phyloP scores from a whole-genome alignment of 495 filamentous ascomycete species.

The Cetradonia linearis region DNA sequence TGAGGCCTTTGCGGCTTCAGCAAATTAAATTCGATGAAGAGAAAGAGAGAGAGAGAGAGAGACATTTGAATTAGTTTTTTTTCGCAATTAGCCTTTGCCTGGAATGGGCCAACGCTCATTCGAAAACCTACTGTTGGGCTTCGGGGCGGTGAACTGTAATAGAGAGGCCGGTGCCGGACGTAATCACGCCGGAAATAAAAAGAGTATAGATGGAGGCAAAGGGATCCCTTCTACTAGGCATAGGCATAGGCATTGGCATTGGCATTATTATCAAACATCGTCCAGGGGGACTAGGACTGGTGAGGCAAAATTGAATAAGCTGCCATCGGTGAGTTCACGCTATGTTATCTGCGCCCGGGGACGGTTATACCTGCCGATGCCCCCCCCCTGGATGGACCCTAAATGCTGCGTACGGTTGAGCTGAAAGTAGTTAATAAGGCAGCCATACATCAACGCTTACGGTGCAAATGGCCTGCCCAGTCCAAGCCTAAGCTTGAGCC shows the following conservation, averaged over 20 bases:
- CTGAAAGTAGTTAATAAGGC: slow-evolving; percentile 2
- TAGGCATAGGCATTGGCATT: not conserved
- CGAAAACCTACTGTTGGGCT: no score
- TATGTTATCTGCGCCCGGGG: no score
- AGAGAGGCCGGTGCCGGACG: not conserved
- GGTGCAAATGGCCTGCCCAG: no score
- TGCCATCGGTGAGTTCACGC: no score
- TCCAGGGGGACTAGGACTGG: no score
- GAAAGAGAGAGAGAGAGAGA: no score
- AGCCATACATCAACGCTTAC: not conserved
- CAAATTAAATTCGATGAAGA: not conserved
- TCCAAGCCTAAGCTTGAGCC: not conserved
- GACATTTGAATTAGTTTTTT: not conserved
- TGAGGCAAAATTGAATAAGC: no score
- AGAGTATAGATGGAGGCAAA: not conserved
- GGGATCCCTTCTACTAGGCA: not conserved
- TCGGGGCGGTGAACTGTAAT: not conserved
- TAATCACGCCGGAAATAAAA: not conserved
- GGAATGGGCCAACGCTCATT: not conserved
- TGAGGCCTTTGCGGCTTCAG: slow-evolving; percentile 2
- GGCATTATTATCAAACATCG: no score
- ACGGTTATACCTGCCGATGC: no score
- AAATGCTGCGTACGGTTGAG: not conserved
- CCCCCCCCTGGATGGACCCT: not conserved
- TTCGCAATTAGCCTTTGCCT: not conserved